A percentile compares a stretch with the other conserved stretches of the same genome.
These are phyloP conservation scores for Mycena amicta DNA, from an alignment of 768 basidiomycete genomes.

Conservation along the genomic window DNA sequence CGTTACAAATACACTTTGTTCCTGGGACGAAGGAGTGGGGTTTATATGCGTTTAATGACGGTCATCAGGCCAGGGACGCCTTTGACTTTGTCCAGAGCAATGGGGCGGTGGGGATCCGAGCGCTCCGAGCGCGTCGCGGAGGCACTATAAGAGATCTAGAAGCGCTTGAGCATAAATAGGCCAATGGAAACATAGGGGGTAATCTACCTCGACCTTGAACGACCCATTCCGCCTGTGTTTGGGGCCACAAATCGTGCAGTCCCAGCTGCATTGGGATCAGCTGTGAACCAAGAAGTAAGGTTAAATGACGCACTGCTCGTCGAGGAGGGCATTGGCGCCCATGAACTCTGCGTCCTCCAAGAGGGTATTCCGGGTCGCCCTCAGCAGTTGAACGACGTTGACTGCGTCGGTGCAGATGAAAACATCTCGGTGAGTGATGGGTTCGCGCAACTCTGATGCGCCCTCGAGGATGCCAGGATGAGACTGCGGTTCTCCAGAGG, in stretches of 20 bases:
- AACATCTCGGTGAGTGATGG: conserved; percentile 37
- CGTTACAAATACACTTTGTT: background rate
- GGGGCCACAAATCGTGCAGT: conserved; percentile 57
- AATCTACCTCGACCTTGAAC: conserved; percentile 65
- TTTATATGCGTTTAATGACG: conserved; percentile 46
- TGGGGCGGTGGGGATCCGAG: conserved; percentile 62
- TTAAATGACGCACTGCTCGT: conserved; percentile 61
- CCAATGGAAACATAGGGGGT: conserved; percentile 1
- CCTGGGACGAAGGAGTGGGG: background rate
- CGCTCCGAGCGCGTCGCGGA: conserved; percentile 53
- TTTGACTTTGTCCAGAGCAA: conserved; percentile 60
- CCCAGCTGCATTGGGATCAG: conserved; percentile 52
- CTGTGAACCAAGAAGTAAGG: conserved; percentile 3
- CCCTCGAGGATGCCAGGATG: conserved; percentile 36
- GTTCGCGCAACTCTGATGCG: conserved; percentile 28
- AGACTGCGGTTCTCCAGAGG: conserved; percentile 44
- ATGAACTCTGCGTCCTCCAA: conserved; percentile 49
- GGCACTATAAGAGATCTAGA: conserved; percentile 65
- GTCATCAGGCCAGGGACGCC: conserved; percentile 79
- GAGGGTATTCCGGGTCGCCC: conserved; percentile 53
- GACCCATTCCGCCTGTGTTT: conserved; percentile 50
- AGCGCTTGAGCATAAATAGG: background rate
- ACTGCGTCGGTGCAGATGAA: conserved; percentile 67
- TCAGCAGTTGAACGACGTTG: conserved; percentile 57
- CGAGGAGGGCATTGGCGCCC: conserved; percentile 64